Conservation (phyloP, 108 stramenopile species). For the Schizochytrium sp. region DNA sequence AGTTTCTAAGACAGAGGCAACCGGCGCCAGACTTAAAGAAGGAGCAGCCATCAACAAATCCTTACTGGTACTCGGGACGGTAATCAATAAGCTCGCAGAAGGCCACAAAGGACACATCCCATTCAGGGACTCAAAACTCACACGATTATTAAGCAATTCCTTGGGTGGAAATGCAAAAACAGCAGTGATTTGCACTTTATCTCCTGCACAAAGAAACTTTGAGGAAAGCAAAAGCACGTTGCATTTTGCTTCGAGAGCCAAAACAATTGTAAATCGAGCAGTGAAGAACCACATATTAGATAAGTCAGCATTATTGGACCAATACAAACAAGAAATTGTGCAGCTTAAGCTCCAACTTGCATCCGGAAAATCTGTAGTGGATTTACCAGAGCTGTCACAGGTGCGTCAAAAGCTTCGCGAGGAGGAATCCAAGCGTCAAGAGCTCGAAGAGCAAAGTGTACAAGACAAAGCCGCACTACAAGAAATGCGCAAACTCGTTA, state of each 20-base stretch:
- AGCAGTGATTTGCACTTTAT: conserved; percentile 66
- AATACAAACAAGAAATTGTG: conserved; percentile 37
- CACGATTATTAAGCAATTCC: conserved; percentile 65
- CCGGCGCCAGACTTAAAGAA: conserved; percentile 59
- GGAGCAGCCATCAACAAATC: conserved; percentile 60
- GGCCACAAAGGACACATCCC: conserved; percentile 64
- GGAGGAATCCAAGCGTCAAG: conserved; percentile 51
- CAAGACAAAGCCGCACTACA: conserved; percentile 28
- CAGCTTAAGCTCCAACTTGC: conserved; percentile 52
- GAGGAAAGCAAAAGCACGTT: conserved; percentile 65
- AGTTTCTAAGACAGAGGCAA: conserved; percentile 64
- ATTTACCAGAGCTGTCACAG: conserved; percentile 20
- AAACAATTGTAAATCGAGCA: conserved; percentile 50
- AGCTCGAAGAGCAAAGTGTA: conserved; percentile 6
- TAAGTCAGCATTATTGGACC: conserved; percentile 48
- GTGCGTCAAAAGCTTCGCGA: conserved; percentile 50
- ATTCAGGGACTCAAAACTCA: conserved; percentile 71
- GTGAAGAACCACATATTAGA: conserved; percentile 52
- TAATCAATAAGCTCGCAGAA: conserved; percentile 60
- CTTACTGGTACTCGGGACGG: conserved; percentile 62
- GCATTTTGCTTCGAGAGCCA: conserved; percentile 66
- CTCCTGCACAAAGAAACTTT: conserved; percentile 47
- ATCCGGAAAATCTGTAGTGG: conserved; percentile 18
- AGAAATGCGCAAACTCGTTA: conserved; percentile 26
- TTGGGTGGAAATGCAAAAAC: conserved; percentile 68